A percentile compares a stretch with the other conserved stretches of the same genome.
phyloP scores from a whole-genome alignment of 176 grass and related monocot species.

The Ensete ventricosum region DNA sequence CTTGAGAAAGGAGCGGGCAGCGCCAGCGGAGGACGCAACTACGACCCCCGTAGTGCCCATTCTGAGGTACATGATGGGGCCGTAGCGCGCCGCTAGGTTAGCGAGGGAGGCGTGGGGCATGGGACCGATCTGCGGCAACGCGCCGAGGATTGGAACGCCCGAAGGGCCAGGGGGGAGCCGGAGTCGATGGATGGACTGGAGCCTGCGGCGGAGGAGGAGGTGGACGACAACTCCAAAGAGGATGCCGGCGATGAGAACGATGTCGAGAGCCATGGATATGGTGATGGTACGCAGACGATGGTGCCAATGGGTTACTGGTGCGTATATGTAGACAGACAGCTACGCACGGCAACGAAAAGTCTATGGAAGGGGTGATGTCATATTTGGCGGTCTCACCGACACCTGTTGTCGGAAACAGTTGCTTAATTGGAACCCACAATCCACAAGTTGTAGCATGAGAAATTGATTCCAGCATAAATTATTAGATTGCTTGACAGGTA shows the following conservation, averaged over 20 bases:
- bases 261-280: too few species aligned
- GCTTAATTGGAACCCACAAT: too few species aligned
- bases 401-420: too few species aligned
- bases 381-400: too few species aligned
- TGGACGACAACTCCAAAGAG: not conserved
- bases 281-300: too few species aligned
- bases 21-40: slow-evolving; percentile 3
- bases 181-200: not conserved
- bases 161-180: slow-evolving; percentile 5
- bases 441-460: too few species aligned
- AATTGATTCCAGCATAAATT: too few species aligned
- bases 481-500: too few species aligned
- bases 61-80: slow-evolving; percentile 17
- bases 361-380: too few species aligned
- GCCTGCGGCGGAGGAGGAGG: not conserved
- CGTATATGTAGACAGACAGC: too few species aligned
- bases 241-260: not conserved
- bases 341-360: too few species aligned
- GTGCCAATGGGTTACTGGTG: not conserved
- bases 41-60: slow-evolving; percentile 5
- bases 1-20: slow-evolving; percentile 17
- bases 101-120: slow-evolving; percentile 1
- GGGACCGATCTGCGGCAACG: not conserved
- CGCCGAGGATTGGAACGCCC: slow-evolving; percentile 8
- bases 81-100: not conserved